phyloP scores from a whole-genome alignment of 257 asterid species.

The Verbena officinalis region DNA sequence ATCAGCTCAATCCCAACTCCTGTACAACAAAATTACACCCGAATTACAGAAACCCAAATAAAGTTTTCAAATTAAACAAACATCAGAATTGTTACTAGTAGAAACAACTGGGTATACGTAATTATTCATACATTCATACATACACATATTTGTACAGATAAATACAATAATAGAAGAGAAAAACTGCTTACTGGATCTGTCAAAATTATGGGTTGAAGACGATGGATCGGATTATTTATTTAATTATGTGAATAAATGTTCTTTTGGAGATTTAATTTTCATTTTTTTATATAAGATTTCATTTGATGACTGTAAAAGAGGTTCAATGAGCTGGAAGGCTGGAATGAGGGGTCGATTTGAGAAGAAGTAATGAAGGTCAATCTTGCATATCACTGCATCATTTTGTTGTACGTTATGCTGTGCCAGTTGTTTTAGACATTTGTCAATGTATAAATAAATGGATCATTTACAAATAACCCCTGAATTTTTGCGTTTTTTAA shows the following conservation, averaged over 20 bases:
- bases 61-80: constrained; percentile 2
- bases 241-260: constrained; percentile 21
- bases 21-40: neutral
- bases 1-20: constrained; percentile 46
- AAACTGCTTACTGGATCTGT: constrained; percentile 38
- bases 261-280: constrained; percentile 17
- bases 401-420: constrained; percentile 23
- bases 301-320: constrained; percentile 10
- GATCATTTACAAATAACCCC: too few relatives aligned
- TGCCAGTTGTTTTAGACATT: too few relatives aligned
- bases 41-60: constrained; percentile 23
- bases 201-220: constrained; percentile 27
- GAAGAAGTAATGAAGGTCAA: constrained; percentile 18
- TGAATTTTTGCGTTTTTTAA: too few relatives aligned
- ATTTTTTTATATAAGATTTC: neutral
- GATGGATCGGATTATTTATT: constrained; percentile 27
- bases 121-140: neutral
- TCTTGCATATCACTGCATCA: constrained; percentile 10
- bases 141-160: too few relatives aligned
- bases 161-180: constrained; percentile 19
- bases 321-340: constrained; percentile 24
- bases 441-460: too few relatives aligned
- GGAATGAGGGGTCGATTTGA: constrained; percentile 18
- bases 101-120: constrained; percentile 4
- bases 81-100: constrained; percentile 10